Evolutionary conservation across 1,284 basidiomycete species (phyloP).

Genomic region (Cutaneotrichosporon daszewskae): DNA sequence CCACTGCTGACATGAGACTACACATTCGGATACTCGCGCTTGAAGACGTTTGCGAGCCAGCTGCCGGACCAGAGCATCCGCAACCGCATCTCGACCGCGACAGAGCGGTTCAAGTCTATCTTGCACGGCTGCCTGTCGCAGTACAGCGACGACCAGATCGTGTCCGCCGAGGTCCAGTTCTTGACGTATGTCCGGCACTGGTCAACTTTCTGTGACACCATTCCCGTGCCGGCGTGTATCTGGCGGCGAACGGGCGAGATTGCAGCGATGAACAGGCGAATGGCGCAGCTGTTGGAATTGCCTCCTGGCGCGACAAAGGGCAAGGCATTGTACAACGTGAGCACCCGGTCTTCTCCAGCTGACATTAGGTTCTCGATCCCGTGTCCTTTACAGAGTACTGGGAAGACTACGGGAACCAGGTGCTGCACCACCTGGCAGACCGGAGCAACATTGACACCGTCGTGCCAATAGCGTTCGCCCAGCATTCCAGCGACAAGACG

Average conservation of each 20-base stretch:
- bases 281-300: slow-evolving; percentile 7
- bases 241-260: slow-evolving; percentile 18
- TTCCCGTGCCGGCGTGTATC: slow-evolving; percentile 10
- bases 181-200: slow-evolving; percentile 13
- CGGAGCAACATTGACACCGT: slow-evolving; percentile 11
- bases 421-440: slow-evolving; percentile 11
- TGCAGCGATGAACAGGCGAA: slow-evolving; percentile 13
- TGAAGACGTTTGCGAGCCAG: slow-evolving; percentile 10
- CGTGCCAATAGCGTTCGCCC: slow-evolving; percentile 6
- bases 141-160: slow-evolving; percentile 13
- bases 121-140: slow-evolving; percentile 14
- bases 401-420: slow-evolving; percentile 15
- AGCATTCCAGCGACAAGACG: slow-evolving; percentile 5
- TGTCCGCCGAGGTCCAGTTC: slow-evolving; percentile 15
- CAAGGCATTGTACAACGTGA: slow-evolving; percentile 15
- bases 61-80: slow-evolving; percentile 6
- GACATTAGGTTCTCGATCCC: slow-evolving; percentile 9
- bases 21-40: slow-evolving; percentile 17
- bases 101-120: slow-evolving; percentile 17
- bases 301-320: slow-evolving; percentile 7
- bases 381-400: slow-evolving; percentile 15
- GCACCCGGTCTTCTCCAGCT: not conserved
- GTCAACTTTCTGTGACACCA: slow-evolving; percentile 9
- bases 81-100: slow-evolving; percentile 7
- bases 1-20: slow-evolving; percentile 7